Conservation (phyloP, 305 asterid species). For the Fraxinus nigra region DNA sequence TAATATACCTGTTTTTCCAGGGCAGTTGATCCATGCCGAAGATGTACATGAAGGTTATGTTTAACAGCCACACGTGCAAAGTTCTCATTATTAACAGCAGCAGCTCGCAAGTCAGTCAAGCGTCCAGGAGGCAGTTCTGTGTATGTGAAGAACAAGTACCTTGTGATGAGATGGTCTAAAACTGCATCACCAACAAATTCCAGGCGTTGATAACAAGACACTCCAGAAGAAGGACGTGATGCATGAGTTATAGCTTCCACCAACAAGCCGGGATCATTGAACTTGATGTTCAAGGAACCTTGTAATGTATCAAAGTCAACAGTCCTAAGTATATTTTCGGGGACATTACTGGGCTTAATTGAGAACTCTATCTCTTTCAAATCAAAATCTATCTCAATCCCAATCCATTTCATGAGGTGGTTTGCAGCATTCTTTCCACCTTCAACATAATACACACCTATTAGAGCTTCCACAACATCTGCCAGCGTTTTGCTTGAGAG, state of each 20-base stretch:
- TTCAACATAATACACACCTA: slow-evolving; percentile 94
- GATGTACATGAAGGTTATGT: slow-evolving; percentile 85
- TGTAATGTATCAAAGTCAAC: slow-evolving; percentile 78
- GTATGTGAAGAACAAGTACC: slow-evolving; percentile 82
- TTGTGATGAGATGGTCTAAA: slow-evolving; percentile 93
- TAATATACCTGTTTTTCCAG: slow-evolving; percentile 83
- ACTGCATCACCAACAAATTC: slow-evolving; percentile 99
- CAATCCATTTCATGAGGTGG: slow-evolving; percentile 96
- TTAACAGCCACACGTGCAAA: slow-evolving; percentile 98
- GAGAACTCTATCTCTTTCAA: slow-evolving; percentile 54
- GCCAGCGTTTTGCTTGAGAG: slow-evolving; percentile 97
- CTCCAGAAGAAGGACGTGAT: slow-evolving; percentile 97
- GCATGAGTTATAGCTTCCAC: slow-evolving; percentile 99
- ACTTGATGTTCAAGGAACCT: slow-evolving; percentile 61
- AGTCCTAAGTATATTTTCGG: slow-evolving; percentile 68
- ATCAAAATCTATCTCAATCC: slow-evolving; percentile 82
- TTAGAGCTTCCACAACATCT: slow-evolving; percentile 97
- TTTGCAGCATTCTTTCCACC: slow-evolving; percentile 92
- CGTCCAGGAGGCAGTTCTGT: slow-evolving; percentile 99
- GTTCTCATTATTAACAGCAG: slow-evolving; percentile 97
- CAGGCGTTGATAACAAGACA: slow-evolving; percentile 92
- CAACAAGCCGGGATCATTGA: slow-evolving; percentile 66
- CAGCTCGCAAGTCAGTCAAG: slow-evolving; percentile 95
- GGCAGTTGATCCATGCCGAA: slow-evolving; percentile 96
- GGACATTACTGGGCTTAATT: slow-evolving; percentile 51